Base-by-base conservation (phyloP, 306 rosid genomes). In the Inga oerstediana region DNA sequence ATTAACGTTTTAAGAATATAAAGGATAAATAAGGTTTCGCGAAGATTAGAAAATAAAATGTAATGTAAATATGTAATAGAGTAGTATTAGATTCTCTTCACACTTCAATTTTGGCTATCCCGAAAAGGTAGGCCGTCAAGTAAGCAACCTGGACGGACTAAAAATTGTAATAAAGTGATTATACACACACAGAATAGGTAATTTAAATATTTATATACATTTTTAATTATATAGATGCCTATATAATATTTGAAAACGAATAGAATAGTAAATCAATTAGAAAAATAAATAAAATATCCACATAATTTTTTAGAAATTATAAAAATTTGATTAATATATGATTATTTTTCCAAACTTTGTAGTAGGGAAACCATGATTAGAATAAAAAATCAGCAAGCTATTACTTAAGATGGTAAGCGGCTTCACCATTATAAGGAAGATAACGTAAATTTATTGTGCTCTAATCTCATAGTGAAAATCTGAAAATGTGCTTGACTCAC, bases 331-430 rank as follows among this genome's bases (percentile, higher is more conserved):
- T 56, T 56, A 17, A 65, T 3, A 11, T 49, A 39, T 6, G 43
- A 39, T 39, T 39, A 6, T 6, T 39, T 39, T 1, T 6, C 1
- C 43, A 39, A 39, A 39, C 43, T 39, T 39, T 39, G 43, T 39
- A 39, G 8, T 6, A 37, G 41, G 5, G 41, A 37, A 37, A 37
- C 41, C 1, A 37, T 1, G 6, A 39, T 39, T 37, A 37, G 1
- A 6, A 4, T 4, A 39, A 39, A 39, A 39, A 39, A 39, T 7
- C 43, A 39, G 1, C 43, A 39, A 39, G 0, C 8, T 39, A 39
- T 39, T 6, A 6, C 0, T 39, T 39, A 39, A 39, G 8, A 39
- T 39, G 0, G 1, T 6, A 39, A 39, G 0, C 8, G 0, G 1
- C 1, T 39, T 39, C 5, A 39, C 41, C 8, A 0, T 39, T 1